Conservation (phyloP, 2,329 filamentous ascomycete genomes). For the Botrytis fabae region DNA sequence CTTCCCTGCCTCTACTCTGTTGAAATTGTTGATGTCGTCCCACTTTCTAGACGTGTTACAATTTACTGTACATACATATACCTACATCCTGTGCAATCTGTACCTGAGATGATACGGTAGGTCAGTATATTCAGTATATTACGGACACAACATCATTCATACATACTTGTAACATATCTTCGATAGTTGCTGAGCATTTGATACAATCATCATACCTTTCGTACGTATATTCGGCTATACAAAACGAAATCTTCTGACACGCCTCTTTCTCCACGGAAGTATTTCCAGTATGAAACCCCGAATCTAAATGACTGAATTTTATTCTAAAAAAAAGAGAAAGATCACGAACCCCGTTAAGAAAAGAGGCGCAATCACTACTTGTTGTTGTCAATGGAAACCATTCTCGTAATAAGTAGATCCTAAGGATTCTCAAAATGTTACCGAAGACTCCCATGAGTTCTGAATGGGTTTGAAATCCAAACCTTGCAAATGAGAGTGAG, state of each 20-base stretch:
- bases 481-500: background rate
- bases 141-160: constrained; percentile 1
- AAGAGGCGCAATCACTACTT: constrained; percentile 7
- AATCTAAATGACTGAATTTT: background rate
- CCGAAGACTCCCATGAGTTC: background rate
- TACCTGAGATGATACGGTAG: background rate
- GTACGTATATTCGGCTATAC: background rate
- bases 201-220: background rate
- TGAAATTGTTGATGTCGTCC: background rate
- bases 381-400: background rate
- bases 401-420: background rate
- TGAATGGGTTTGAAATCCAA: background rate
- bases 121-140: background rate
- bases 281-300: background rate
- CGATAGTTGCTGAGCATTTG: background rate
- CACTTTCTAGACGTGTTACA: background rate
- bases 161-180: background rate
- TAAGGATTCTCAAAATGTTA: constrained; percentile 6
- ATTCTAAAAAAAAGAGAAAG: background rate
- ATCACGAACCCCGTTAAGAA: background rate
- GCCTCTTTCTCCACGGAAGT: background rate
- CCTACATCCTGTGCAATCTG: background rate
- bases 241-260: constrained; percentile 12
- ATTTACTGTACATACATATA: background rate
- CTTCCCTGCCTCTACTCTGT: background rate